A percentile compares a stretch with the other conserved stretches of the same genome.
phyloP scores from a whole-genome alignment of 2,329 filamentous ascomycete species.

The Cadophora sp. region DNA sequence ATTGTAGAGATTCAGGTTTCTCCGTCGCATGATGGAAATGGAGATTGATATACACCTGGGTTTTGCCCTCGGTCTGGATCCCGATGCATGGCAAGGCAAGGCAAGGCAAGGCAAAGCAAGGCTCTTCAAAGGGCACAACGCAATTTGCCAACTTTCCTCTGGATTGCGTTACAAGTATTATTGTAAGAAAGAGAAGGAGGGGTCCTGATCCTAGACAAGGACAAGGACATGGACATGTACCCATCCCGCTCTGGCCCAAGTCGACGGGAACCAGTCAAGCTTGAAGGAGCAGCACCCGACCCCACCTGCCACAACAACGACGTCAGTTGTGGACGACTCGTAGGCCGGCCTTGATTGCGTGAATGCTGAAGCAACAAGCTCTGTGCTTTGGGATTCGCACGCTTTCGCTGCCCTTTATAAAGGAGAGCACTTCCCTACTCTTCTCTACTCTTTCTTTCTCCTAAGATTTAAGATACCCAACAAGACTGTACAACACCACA shows the following conservation, averaged over 20 bases:
- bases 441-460: not conserved
- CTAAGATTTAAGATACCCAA: not conserved
- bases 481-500: not conserved
- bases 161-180: no score
- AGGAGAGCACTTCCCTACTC: not conserved
- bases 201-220: not conserved
- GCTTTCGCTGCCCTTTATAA: not conserved
- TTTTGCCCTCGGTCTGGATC: slow-evolving; percentile 1
- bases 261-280: not conserved
- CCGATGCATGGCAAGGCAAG: no score
- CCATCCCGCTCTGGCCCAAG: not conserved
- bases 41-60: not conserved
- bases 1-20: slow-evolving; percentile 6
- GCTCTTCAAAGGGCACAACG: no score
- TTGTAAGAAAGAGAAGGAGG: no score
- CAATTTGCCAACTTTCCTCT: not conserved
- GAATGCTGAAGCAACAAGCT: not conserved
- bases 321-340: slow-evolving; percentile 5
- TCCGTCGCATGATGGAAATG: not conserved
- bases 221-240: no score
- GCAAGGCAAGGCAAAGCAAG: no score
- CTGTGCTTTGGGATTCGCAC: not conserved
- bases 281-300: not conserved
- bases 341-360: slow-evolving; percentile 2
- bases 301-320: slow-evolving; percentile 13